Base-by-base conservation (phyloP, 768 basidiomycete species). In the Leccinellum albellum region DNA sequence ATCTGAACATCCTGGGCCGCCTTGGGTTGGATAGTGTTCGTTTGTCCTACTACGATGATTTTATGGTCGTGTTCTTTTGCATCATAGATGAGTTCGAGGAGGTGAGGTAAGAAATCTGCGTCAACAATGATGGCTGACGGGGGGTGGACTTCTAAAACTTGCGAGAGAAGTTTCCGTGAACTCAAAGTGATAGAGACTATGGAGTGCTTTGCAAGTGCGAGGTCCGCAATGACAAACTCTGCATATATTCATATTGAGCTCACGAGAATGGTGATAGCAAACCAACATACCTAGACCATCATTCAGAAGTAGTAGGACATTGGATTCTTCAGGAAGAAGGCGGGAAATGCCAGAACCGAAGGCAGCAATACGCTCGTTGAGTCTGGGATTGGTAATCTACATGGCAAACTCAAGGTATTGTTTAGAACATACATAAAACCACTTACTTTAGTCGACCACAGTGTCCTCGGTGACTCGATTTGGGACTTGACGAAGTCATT, bases 181-280 rank as follows among this genome's bases (percentile, higher is more conserved):
- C 80, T 75, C 54, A 88, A 74, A 6, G 85, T 92, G 66, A 86
- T 78, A 0, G 89, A 88, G 3, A 80, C 77, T 54, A 90, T 83
- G 10, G 85, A 86, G 60, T 84, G 80, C 6, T 83, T 81, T 2
- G 87, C 85, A 44, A 94, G 78, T 1, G 91, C 91, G 26, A 94
- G 78, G 73, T 94, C 91, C 28, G 83, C 77, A 47, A 94, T 82
- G 65, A 93, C 65, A 68, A 89, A 94, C 73, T 89, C 91, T 90
- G 64, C 29, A 47, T 24, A 26, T 29, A 21, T 40, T 56, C 29
- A 23, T 35, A 47, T 32, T 23, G 23, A 58, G 57, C 6, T 6
- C 23, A 55, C 14, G 29, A 37, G 10, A 21, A 46, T 2, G 24
- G 32, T 10, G n/a, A 47, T 23, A 45, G 44, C 55, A 50, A 28